Evolutionary conservation across 495 filamentous ascomycete genomes (phyloP).

Genomic region (Penicillium parvum): DNA sequence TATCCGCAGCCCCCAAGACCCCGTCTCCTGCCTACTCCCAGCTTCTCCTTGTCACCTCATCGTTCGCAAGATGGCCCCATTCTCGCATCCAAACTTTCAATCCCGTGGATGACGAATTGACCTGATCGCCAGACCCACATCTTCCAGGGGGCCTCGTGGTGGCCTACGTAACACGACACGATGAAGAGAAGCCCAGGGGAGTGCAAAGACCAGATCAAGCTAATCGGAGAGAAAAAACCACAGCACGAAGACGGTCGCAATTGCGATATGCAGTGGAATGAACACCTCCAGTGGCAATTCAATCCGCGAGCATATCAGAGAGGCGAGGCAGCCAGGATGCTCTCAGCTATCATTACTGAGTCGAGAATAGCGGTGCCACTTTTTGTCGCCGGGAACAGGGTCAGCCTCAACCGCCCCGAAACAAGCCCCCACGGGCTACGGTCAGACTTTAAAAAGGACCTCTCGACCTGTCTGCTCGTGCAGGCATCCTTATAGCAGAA

Average conservation of each 20-base stretch:
- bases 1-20: too few relatives aligned
- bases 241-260: not conserved
- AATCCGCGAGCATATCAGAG: too few relatives aligned
- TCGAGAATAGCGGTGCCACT: slow-evolving; percentile 2
- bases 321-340: not conserved
- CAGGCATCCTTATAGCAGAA: too few relatives aligned
- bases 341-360: slow-evolving; percentile 4
- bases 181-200: too few relatives aligned
- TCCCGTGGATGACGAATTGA: slow-evolving; percentile 4
- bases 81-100: too few relatives aligned
- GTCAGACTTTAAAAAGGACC: not conserved
- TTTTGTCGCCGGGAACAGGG: not conserved
- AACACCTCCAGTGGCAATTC: too few relatives aligned
- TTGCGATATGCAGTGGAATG: not conserved
- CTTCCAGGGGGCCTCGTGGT: slow-evolving; percentile 11
- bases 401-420: slow-evolving; percentile 4
- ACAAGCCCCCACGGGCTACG: slow-evolving; percentile 2
- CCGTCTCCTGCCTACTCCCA: too few relatives aligned
- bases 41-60: too few relatives aligned
- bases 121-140: slow-evolving; percentile 21
- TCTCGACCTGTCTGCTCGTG: too few relatives aligned
- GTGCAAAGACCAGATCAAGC: slow-evolving; percentile 1
- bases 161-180: slow-evolving; percentile 5
- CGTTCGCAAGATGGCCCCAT: not conserved
- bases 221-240: not conserved